These are phyloP conservation scores for Herpetospermum pedunculosum DNA, from an alignment of 306 rosid species.

Conservation along the genomic window DNA sequence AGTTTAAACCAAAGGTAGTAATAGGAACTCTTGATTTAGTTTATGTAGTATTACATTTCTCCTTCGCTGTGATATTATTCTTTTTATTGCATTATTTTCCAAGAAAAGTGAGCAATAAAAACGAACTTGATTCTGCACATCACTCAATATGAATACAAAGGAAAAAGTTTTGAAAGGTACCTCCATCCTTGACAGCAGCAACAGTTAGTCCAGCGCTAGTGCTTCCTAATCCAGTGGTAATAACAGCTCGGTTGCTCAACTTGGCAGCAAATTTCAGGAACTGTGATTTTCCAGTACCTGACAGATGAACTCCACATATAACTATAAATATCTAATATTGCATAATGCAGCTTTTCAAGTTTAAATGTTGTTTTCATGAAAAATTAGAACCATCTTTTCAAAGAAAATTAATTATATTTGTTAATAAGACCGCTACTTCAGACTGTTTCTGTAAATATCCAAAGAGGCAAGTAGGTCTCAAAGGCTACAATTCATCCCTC, in stretches of 20 bases:
- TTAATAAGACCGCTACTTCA: not conserved
- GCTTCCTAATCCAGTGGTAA: constrained; percentile 96
- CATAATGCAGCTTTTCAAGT: not conserved
- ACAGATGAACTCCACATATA: constrained; percentile 1
- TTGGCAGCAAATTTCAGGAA: constrained; percentile 89
- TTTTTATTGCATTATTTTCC: not conserved
- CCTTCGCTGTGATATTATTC: not conserved
- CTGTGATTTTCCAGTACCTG: constrained; percentile 96
- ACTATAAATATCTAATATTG: not conserved
- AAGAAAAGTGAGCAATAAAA: not conserved
- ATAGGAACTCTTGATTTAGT: not conserved
- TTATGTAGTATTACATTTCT: not conserved
- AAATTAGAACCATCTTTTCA: not conserved
- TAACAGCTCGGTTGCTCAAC: constrained; percentile 87
- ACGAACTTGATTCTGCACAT: not conserved
- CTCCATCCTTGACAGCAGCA: constrained; percentile 96
- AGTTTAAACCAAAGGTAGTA: not conserved
- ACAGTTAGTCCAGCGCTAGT: constrained; percentile 96
- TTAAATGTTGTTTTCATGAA: not conserved
- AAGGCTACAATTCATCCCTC: not conserved
- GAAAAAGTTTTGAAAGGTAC: constrained; percentile 19
- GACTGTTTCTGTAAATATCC: not conserved
- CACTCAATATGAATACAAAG: not conserved
- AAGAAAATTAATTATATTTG: not conserved
- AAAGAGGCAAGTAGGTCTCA: not conserved